These are phyloP conservation scores for Pezicula rhizophila DNA, from an alignment of 2,329 filamentous ascomycete species.

Conservation along the genomic window DNA sequence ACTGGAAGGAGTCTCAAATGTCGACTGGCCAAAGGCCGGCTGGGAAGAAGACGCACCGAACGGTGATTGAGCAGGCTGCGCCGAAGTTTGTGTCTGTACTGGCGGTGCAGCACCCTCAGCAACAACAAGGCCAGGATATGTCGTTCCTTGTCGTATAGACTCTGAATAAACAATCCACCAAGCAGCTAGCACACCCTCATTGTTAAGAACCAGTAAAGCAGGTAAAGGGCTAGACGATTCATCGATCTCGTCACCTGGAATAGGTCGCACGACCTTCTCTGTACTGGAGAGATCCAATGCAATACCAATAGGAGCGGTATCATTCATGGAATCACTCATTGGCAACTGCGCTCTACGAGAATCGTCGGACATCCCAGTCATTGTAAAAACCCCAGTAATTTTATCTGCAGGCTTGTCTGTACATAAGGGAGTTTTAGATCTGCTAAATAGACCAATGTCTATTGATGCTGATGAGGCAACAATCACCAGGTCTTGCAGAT, in stretches of 20 bases:
- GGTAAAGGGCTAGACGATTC: constrained; percentile 77
- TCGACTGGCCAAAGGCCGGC: constrained; percentile 31
- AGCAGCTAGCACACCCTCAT: constrained; percentile 75
- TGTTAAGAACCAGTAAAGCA: constrained; percentile 76
- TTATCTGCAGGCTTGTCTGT: constrained; percentile 51
- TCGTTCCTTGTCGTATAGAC: constrained; percentile 67
- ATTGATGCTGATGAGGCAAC: constrained; percentile 74
- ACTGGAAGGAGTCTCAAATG: constrained; percentile 26
- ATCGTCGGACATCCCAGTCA: constrained; percentile 67
- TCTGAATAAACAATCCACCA: constrained; percentile 95
- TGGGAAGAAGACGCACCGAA: constrained; percentile 20
- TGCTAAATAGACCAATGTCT: constrained; percentile 73
- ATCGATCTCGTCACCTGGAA: constrained; percentile 70
- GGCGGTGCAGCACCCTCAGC: constrained; percentile 23
- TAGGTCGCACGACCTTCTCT: constrained; percentile 72
- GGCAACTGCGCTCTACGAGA: constrained; percentile 70
- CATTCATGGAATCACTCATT: constrained; percentile 58
- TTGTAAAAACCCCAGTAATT: constrained; percentile 65
- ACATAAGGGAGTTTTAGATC: constrained; percentile 63
- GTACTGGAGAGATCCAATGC: constrained; percentile 78
- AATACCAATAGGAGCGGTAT: constrained; percentile 74
- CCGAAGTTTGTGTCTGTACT: constrained; percentile 13
- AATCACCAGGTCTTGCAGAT: constrained; percentile 75
- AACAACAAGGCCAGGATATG: constrained; percentile 64
- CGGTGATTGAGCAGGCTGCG: constrained; percentile 19